These are phyloP conservation scores for Tephrocybe sp. DNA, from an alignment of 768 basidiomycete genomes.

Conservation along the genomic window DNA sequence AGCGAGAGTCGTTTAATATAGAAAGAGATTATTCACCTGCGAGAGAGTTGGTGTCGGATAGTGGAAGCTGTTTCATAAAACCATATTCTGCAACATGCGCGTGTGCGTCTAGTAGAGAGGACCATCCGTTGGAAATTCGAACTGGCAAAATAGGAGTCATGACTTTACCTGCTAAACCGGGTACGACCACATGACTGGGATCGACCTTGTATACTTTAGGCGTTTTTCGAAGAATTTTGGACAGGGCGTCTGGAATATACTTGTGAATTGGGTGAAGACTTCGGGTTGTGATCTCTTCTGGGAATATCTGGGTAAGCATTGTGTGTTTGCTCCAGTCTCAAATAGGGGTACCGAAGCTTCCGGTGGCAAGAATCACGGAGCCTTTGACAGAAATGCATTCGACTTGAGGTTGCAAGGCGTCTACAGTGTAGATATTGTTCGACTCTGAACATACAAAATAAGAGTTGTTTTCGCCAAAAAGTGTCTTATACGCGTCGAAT, in stretches of 20 bases:
- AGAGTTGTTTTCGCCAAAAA: constrained; percentile 8
- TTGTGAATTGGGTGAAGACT: neutral
- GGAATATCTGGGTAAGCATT: neutral
- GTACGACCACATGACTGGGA: constrained; percentile 50
- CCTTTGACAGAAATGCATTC: constrained; percentile 61
- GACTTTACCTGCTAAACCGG: constrained; percentile 64
- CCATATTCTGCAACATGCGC: constrained; percentile 79
- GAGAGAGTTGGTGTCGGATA: constrained; percentile 56
- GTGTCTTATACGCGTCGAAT: constrained; percentile 28
- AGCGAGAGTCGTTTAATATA: neutral
- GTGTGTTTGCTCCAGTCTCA: neutral
- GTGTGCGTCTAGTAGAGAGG: constrained; percentile 58
- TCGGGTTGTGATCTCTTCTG: constrained; percentile 15
- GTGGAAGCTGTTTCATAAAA: constrained; percentile 60
- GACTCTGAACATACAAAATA: constrained; percentile 60
- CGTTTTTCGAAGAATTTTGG: constrained; percentile 4
- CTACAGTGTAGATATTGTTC: constrained; percentile 68
- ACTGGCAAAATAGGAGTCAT: neutral
- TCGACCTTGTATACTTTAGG: constrained; percentile 16
- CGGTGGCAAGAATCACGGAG: constrained; percentile 44
- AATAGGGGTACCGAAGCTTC: constrained; percentile 38
- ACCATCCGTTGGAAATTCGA: neutral
- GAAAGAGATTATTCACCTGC: constrained; percentile 39
- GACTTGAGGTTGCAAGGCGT: constrained; percentile 44
- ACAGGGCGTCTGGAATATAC: constrained; percentile 6